Evolutionary conservation across 129 eudicot genomes (phyloP), one percentile per base, ranked within the genome.

Genomic region (Sambucus nigra): DNA sequence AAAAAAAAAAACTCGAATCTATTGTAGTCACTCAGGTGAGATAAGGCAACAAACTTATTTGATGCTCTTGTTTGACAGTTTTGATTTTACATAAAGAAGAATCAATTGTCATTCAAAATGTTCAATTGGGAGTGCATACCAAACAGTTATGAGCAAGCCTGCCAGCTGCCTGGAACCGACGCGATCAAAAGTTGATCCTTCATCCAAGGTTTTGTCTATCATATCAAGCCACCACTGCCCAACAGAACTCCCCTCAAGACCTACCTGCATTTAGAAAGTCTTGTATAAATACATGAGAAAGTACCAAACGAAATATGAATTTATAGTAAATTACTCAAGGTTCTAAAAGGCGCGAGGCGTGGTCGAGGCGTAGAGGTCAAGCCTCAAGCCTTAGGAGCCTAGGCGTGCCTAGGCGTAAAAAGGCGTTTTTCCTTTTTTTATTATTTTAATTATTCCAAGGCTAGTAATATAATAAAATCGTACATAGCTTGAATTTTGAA

Each of bases 191-290:
- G 82, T 79, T n/a, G 89, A 85, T 51, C 89, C 89, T 78, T 85
- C 98, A 41, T 79, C 94, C 80, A 91, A 73, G 60, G 79, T 79
- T 58, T 69, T 81, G 24, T 87, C 98, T 9, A 91, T 82, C 80
- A 83, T 74, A 31, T 91, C 95, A 25, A 80, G 73, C 98, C 98
- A 91, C 95, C 95, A 91, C 65, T 85, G 98, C 22, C 98, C 98
- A 2, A 79, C 86, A 64, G 83, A 45, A 73, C 87, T 91, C 44
- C 98, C 98, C 65, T 91, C 95, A 71, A 91, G 86, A 25, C 98
- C 98, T 52, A 91, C 79, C 86, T 85, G 93, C 79, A 79, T 67
- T 67, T 60, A 58, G 50, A 65, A 46, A 17, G 35, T 7, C 29
- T 23, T 7, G 42, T 35, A 33, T 31, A 48, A 16, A 16, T 18